Conservation (phyloP, 768 basidiomycete genomes). For the Russula sp. region DNA sequence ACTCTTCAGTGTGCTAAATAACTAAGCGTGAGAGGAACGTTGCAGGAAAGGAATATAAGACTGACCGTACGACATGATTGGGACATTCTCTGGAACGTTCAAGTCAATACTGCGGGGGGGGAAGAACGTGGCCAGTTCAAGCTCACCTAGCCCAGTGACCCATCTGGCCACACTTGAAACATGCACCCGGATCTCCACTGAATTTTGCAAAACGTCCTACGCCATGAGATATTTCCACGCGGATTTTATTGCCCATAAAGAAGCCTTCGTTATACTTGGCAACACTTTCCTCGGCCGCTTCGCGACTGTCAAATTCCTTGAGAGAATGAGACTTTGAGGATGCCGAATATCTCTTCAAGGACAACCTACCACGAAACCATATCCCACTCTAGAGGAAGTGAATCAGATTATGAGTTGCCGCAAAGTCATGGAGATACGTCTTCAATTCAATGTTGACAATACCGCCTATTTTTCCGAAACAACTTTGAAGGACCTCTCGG, state of each 20-base stretch:
- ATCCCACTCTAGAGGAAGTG: slow-evolving; percentile 59
- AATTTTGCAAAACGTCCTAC: slow-evolving; percentile 79
- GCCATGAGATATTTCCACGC: slow-evolving; percentile 82
- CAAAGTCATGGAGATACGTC: slow-evolving; percentile 39
- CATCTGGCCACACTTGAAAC: slow-evolving; percentile 81
- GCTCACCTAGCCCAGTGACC: slow-evolving; percentile 88
- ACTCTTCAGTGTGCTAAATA: slow-evolving; percentile 46
- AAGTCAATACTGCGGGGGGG: slow-evolving; percentile 18
- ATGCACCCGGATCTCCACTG: slow-evolving; percentile 81
- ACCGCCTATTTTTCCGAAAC: slow-evolving; percentile 80
- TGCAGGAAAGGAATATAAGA: slow-evolving; percentile 24
- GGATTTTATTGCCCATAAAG: slow-evolving; percentile 92
- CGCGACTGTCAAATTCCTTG: slow-evolving; percentile 79
- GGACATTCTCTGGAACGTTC: slow-evolving; percentile 64
- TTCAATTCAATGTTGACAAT: slow-evolving; percentile 80
- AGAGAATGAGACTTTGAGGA: slow-evolving; percentile 1
- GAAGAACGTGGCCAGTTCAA: slow-evolving; percentile 1
- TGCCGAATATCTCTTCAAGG: no score
- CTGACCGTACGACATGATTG: slow-evolving; percentile 52
- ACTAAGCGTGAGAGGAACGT: slow-evolving; percentile 35
- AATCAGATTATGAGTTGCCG: slow-evolving; percentile 22
- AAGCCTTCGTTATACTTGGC: slow-evolving; percentile 85
- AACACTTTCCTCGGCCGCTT: slow-evolving; percentile 84
- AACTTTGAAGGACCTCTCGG: slow-evolving; percentile 78
- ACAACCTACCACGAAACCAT: slow-evolving; percentile 88